These are phyloP conservation scores for Fusarium paranaense DNA, from an alignment of 2,329 filamentous ascomycete genomes.

Conservation along the genomic window DNA sequence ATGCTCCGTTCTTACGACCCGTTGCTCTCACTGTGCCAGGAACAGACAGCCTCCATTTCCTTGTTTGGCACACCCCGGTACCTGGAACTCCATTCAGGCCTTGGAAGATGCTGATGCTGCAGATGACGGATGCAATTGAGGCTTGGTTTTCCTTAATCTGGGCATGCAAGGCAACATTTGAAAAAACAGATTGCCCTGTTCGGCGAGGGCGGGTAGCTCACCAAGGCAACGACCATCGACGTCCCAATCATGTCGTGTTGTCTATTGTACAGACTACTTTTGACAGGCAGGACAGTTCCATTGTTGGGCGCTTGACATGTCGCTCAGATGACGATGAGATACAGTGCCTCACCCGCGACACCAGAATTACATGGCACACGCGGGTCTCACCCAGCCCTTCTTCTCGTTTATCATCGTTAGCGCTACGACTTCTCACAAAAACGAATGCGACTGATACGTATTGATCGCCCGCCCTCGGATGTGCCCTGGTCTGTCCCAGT, in stretches of 20 bases:
- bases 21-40: constrained; percentile 28
- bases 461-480: not conserved
- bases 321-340: not conserved
- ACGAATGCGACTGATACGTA: not conserved
- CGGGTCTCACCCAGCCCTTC: constrained; percentile 1
- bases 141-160: constrained; percentile 38
- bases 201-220: constrained; percentile 16
- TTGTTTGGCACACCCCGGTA: constrained; percentile 23
- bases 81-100: constrained; percentile 17
- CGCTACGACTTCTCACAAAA: constrained; percentile 12
- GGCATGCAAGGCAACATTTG: constrained; percentile 19
- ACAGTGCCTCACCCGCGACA: constrained; percentile 7
- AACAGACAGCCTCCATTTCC: constrained; percentile 27
- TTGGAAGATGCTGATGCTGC: constrained; percentile 28
- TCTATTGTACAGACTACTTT: constrained; percentile 17
- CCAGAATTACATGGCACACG: constrained; percentile 8
- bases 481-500: constrained; percentile 5
- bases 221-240: constrained; percentile 22
- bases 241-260: constrained; percentile 10
- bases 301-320: constrained; percentile 5
- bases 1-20: constrained; percentile 5
- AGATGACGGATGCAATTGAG: constrained; percentile 42
- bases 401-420: constrained; percentile 2
- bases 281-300: constrained; percentile 12
- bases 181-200: constrained; percentile 29